Percentiles rank a stretch among this genome's conserved stretches.
Conservation (phyloP, 352 stramenopile species). For the Sclerospora graminicola region DNA sequence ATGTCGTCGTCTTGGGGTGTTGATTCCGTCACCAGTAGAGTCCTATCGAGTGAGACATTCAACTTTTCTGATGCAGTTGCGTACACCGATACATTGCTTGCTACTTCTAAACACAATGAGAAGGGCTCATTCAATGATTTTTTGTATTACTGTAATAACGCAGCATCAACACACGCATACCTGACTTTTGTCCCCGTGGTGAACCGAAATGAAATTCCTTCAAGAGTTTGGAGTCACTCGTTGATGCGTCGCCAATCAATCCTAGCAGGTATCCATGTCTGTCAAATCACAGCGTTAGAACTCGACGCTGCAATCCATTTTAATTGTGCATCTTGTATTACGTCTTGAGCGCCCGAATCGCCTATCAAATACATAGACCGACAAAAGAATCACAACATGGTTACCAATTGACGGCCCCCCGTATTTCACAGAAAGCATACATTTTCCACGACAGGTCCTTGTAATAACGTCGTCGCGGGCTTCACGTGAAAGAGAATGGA, state of each 20-base stretch:
- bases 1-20: neutral
- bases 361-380: too few species aligned
- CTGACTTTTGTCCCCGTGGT: too few species aligned
- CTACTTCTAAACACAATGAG: too few species aligned
- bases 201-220: slow-evolving; percentile 14
- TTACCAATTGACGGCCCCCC: neutral
- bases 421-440: slow-evolving; percentile 9
- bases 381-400: neutral
- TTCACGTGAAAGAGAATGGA: slow-evolving; percentile 38
- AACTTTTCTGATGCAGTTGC: slow-evolving; percentile 8
- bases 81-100: too few species aligned
- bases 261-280: slow-evolving; percentile 31
- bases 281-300: too few species aligned
- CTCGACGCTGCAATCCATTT: too few species aligned
- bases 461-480: slow-evolving; percentile 2
- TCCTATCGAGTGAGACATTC: slow-evolving; percentile 16
- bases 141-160: too few species aligned
- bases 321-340: slow-evolving; percentile 1
- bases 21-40: slow-evolving; percentile 20
- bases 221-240: slow-evolving; percentile 2
- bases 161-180: too few species aligned
- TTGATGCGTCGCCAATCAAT: slow-evolving; percentile 15
- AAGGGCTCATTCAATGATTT: too few species aligned
- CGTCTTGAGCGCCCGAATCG: slow-evolving; percentile 19
- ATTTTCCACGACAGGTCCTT: slow-evolving; percentile 10